A percentile compares a stretch with the other conserved stretches of the same genome.
phyloP scores from a whole-genome alignment of 129 eudicot genomes.

The Ambrosia trifida region DNA sequence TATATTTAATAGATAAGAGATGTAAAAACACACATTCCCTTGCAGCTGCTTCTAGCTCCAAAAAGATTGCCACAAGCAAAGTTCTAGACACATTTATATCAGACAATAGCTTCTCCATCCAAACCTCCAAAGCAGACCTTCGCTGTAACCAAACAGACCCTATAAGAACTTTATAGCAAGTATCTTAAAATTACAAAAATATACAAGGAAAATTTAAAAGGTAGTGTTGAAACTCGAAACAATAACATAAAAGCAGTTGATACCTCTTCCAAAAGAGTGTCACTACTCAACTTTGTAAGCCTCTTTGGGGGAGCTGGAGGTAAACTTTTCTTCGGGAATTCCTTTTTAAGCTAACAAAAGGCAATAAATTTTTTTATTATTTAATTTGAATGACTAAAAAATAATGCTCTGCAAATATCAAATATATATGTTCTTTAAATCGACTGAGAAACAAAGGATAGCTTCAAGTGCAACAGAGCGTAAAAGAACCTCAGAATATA shows the following conservation, averaged over 20 bases:
- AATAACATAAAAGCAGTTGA: background rate
- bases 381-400: too few relatives aligned
- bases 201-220: background rate
- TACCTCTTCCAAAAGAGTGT: slow-evolving; percentile 69
- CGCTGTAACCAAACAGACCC: slow-evolving; percentile 54
- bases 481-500: slow-evolving; percentile 62
- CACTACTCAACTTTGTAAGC: slow-evolving; percentile 54
- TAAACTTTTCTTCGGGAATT: slow-evolving; percentile 59
- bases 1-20: slow-evolving; percentile 2
- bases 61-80: slow-evolving; percentile 70
- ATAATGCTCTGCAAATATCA: background rate
- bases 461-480: background rate
- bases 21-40: slow-evolving; percentile 64
- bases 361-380: background rate
- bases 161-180: slow-evolving; percentile 20
- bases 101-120: slow-evolving; percentile 71
- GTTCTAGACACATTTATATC: slow-evolving; percentile 79
- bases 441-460: too few relatives aligned
- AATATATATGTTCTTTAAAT: background rate
- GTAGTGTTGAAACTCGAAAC: background rate
- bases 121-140: slow-evolving; percentile 71
- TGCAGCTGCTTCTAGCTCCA: slow-evolving; percentile 90
- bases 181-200: background rate
- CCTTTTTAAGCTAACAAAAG: slow-evolving; percentile 60
- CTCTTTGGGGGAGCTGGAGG: slow-evolving; percentile 71